Evolutionary conservation across 768 basidiomycete genomes (phyloP), one percentile per base, ranked within the genome.

Genomic region (Favolaschia claudopus): DNA sequence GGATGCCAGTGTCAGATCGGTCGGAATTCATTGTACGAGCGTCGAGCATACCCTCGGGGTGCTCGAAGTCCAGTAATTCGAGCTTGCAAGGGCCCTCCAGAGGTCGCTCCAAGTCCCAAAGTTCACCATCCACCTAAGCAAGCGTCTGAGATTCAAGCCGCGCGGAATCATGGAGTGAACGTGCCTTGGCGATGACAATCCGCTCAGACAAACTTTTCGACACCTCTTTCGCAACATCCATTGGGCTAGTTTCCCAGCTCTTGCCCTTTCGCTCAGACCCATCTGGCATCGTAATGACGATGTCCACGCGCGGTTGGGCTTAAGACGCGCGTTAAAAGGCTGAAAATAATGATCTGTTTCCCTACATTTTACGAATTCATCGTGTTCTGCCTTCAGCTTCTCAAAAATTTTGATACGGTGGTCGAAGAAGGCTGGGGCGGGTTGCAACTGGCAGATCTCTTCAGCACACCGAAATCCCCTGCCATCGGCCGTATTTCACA

Each of bases 91-190:
- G 87, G 38, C 79, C 79, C 76, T 99, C 96, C n/a, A 99, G 82
- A 0, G 97, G 96, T 55, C 97, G 84, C 63, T 96, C 93, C 22
- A 99, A 81, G 75, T 99, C 97, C 95, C 96, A 99, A 3, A 99
- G 83, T 42, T 82, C 79, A 45, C 87, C 91, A 63, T 96, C 83
- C 45, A 96, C 94, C 93, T 93, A 54, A 0, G 1, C 19, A 34
- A 55, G 14, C 39, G 44, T 64, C 10, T 58, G 48, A 55, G 9
- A 57, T 48, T 17, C 17, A 15, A 15, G 15, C 29, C n/a, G n/a
- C n/a, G 15, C n/a, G 24, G 13, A 50, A 25, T 31, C 22, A 12
- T n/a, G 14, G 34, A 59, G 22, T 51, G 22, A n/a, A 67, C 77
- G 46, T 55, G 90, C 95, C 83, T 99, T 98, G 31, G 95, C 90